These are phyloP conservation scores for Trametes hirsuta DNA, from an alignment of 1,284 basidiomycete species.

Conservation along the genomic window DNA sequence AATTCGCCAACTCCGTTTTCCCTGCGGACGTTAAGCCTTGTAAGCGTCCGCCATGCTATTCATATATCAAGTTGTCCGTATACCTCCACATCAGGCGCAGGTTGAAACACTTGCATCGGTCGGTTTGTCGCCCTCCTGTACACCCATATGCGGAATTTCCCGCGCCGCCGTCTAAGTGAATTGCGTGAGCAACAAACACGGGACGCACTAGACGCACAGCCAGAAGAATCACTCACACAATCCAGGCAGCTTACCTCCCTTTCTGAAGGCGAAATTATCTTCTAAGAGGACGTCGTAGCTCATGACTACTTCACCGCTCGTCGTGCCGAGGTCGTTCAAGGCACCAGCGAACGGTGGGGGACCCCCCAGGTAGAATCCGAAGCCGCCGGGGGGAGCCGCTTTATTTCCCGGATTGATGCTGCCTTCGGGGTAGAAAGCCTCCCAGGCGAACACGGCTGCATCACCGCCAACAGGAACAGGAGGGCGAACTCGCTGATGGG, in stretches of 20 bases:
- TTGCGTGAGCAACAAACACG: neutral
- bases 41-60: neutral
- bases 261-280: constrained; percentile 58
- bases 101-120: constrained; percentile 63
- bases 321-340: constrained; percentile 32
- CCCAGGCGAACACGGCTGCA: constrained; percentile 50
- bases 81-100: constrained; percentile 70
- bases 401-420: constrained; percentile 58
- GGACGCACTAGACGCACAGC: too few species aligned
- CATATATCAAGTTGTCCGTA: constrained; percentile 4
- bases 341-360: constrained; percentile 44
- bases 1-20: constrained; percentile 53
- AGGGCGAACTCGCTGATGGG: constrained; percentile 45
- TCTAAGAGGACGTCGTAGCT: constrained; percentile 64
- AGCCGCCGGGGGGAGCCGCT: constrained; percentile 51
- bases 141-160: constrained; percentile 61
- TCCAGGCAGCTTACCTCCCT: constrained; percentile 69
- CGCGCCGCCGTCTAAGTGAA: constrained; percentile 51
- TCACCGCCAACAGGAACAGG: constrained; percentile 29
- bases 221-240: constrained; percentile 48
- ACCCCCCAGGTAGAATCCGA: constrained; percentile 62
- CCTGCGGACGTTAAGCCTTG: constrained; percentile 29
- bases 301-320: constrained; percentile 51
- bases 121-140: constrained; percentile 57
- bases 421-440: constrained; percentile 61